These are phyloP conservation scores for Rhizomucor pusillus DNA, from an alignment of 371 early-diverging fungal genomes.

Conservation along the genomic window DNA sequence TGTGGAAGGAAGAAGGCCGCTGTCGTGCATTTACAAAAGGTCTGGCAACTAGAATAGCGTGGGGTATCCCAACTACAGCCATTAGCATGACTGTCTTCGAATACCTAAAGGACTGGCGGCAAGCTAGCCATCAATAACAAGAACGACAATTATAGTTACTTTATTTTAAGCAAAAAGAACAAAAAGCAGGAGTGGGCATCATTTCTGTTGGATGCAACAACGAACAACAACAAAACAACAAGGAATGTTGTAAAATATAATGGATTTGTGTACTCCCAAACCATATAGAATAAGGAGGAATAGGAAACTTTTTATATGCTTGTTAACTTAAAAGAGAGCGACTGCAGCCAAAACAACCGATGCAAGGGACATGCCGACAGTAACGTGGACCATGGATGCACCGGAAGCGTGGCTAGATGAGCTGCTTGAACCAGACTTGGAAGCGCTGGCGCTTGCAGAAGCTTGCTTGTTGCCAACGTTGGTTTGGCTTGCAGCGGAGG, in stretches of 20 bases:
- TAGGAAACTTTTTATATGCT: not conserved
- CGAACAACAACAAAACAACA: not conserved
- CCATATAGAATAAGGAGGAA: not conserved
- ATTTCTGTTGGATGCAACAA: conserved; percentile 3
- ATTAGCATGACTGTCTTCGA: conserved; percentile 80
- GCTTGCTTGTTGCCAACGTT: not conserved
- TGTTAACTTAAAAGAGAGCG: conserved; percentile 6
- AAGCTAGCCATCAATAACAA: not conserved
- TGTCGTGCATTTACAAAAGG: conserved; percentile 64
- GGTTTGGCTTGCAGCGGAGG: not conserved
- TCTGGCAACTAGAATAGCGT: conserved; percentile 62
- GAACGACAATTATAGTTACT: not conserved
- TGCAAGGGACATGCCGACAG: conserved; percentile 4
- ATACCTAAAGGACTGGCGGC: conserved; percentile 53
- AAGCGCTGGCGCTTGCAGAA: not conserved
- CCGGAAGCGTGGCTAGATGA: not conserved
- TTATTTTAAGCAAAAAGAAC: not conserved
- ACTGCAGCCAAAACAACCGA: conserved; percentile 7
- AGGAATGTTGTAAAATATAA: not conserved
- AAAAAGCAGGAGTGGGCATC: conserved; percentile 1
- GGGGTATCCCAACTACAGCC: conserved; percentile 70
- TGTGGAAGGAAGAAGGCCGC: conserved; percentile 65
- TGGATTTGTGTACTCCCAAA: too few relatives aligned
- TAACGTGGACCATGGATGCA: conserved; percentile 5
- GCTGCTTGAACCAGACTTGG: conserved; percentile 1